Evolutionary conservation across 2,329 filamentous ascomycete species (phyloP), one percentile per base, ranked within the genome.

Genomic region (Xylariaceae sp.): DNA sequence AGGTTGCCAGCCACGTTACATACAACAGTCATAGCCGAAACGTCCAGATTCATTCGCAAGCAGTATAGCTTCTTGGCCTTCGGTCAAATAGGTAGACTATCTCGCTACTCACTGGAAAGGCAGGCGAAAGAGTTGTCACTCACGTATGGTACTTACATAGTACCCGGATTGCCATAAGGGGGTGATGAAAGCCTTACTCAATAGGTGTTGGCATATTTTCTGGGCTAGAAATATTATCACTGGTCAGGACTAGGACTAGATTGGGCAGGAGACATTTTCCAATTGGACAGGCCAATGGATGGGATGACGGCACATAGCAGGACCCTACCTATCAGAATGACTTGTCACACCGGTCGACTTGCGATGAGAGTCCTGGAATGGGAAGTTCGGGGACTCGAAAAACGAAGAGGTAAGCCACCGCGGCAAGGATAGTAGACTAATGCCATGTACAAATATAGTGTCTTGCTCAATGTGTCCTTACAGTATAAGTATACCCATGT

Each of bases 341-440:
- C 47, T 55, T 52, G 53, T 62, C 58, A 66, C 60, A 65, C 63
- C 58, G 53, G 64, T 61, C 58, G 41, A 28, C 17, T 34, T 39
- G 33, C 36, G 43, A 56, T 28, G 48, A 48, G 41, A 17, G 26
- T 24, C 24, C 24, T 24, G 4, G 39, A 12, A 54, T 12, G 36
- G 9, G 19, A 19, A 46, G 24, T 33, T 16, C 12, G 19, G 14
- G 41, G 44, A 60, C 44, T 56, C 48, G 52, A 49, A 31, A 28
- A 24, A 37, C 7, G n/a, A 29, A 29, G 19, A 24, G 12, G n/a
- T 19, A 6, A 24, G 39, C 21, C 39, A 24, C 39, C 21, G 14
- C 39, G 33, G 4, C 5, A 36, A 36, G 12, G 12, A 36, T 11
- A 16, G n/a, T n/a, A n/a, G n/a, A n/a, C n/a, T n/a, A n/a, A n/a